Evolutionary conservation across 106 monocot species (phyloP), one percentile per base, ranked within the genome.

Genomic region (Gastrodia elata): DNA sequence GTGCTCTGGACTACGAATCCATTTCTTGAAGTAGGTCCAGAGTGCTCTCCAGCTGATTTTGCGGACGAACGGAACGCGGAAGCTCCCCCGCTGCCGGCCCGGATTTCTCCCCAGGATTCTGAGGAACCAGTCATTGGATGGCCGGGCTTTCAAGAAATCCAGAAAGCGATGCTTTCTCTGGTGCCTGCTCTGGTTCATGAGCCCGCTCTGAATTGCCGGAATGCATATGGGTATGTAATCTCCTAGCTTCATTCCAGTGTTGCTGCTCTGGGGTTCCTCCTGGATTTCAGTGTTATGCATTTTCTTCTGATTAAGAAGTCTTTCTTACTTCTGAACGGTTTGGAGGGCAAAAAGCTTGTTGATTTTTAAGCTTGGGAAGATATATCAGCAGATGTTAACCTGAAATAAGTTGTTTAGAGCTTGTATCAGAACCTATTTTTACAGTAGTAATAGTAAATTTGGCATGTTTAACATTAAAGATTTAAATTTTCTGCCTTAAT

Each of bases 81-180:
- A 77, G 3, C 77, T 24, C 20, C 68, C 8, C 2, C 67, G 52
- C 0, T 20, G 16, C 4, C 0, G 18, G 37, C 37, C 38, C 9
- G 46, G 0, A 4, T 67, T 68, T 48, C 65, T 46, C 27, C 72
- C 38, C 35, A 36, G 76, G 70, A 78, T 10, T 67, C 33, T 59
- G 24, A 77, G 74, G 24, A 78, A 78, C 77, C 77, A 82, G 38
- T 82, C 82, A 5, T 73, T 70, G 20, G 76, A 49, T 24, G 81
- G 77, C 2, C 64, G 72, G 8, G 81, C 81, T 57, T 58, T 72
- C 20, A 77, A 33, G 56, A 82, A 82, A 37, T 82, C 81, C 0
- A 82, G 64, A 41, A 82, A 77, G 16, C 81, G 44, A 2, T 64
- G 24, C 57, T 70, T 25, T 6, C 46, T 69, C 75, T 70, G 8